phyloP scores from a whole-genome alignment of 73 alveolate genomes.

The Paramecium sonneborni region DNA sequence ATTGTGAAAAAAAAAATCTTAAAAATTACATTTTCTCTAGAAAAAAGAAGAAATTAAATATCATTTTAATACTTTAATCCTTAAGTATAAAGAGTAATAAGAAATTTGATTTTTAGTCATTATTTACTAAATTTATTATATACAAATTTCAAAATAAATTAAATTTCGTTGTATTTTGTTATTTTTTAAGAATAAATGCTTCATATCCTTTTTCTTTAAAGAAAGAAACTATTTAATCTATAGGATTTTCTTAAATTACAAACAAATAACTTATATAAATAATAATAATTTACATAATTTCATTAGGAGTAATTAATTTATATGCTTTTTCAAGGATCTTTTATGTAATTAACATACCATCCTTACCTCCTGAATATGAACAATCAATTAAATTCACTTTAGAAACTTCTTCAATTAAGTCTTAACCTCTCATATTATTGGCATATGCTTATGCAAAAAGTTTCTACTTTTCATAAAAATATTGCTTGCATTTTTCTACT shows the following conservation, averaged over 20 bases:
- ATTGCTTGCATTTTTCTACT: conserved; percentile 12
- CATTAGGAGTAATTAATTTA: background rate
- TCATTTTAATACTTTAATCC: too few relatives aligned
- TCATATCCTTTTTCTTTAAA: background rate
- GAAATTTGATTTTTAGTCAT: background rate
- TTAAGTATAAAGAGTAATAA: too few relatives aligned
- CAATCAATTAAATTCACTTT: conserved; percentile 58
- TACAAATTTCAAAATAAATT: conserved; percentile 23
- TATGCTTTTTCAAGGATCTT: background rate
- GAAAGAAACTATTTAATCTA: background rate
- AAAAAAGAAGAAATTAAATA: too few relatives aligned
- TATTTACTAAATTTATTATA: background rate
- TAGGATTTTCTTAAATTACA: conserved; percentile 29
- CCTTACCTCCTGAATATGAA: conserved; percentile 65
- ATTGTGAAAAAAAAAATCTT: too few relatives aligned
- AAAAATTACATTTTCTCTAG: too few relatives aligned
- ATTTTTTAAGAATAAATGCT: background rate
- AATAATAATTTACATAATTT: background rate
- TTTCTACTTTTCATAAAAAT: conserved; percentile 39
- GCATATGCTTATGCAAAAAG: conserved; percentile 32
- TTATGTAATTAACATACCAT: conserved; percentile 59
- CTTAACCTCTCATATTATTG: background rate
- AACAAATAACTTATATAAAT: background rate
- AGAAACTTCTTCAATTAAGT: conserved; percentile 49
- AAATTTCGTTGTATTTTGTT: conserved; percentile 2